phyloP scores from a whole-genome alignment of 2,329 filamentous ascomycete species.

The Ascochyta koolunga region DNA sequence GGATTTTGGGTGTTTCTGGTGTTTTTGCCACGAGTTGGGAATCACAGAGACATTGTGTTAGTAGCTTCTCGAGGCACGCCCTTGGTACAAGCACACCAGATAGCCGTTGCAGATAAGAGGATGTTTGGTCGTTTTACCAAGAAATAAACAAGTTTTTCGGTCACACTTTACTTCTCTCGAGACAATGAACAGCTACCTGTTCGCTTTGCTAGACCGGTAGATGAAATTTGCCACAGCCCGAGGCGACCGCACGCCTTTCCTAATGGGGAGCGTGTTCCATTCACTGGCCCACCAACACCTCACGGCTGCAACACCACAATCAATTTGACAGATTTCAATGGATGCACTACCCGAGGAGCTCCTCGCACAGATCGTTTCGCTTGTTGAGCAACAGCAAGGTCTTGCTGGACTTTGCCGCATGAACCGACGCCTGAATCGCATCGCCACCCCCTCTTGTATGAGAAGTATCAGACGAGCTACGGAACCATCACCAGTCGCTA shows the following conservation, averaged over 20 bases:
- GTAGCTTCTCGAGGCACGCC: too few relatives aligned
- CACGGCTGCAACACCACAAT: background rate
- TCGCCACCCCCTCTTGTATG: slow-evolving; percentile 11
- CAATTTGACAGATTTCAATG: background rate
- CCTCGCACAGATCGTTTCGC: slow-evolving; percentile 2
- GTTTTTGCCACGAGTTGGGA: too few relatives aligned
- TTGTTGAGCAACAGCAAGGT: slow-evolving; percentile 1
- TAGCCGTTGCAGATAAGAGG: too few relatives aligned
- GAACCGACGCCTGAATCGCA: slow-evolving; percentile 9
- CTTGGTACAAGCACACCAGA: too few relatives aligned
- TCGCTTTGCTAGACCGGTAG: too few relatives aligned
- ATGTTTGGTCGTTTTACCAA: too few relatives aligned
- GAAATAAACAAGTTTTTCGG: too few relatives aligned
- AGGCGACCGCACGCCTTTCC: background rate
- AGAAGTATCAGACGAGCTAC: slow-evolving; percentile 7
- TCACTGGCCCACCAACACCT: background rate
- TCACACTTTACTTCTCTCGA: too few relatives aligned
- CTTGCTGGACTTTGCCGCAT: slow-evolving; percentile 11
- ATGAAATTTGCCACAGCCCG: too few relatives aligned
- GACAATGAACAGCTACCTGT: too few relatives aligned
- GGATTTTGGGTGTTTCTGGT: too few relatives aligned
- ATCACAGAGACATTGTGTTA: too few relatives aligned
- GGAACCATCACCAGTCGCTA: slow-evolving; percentile 1
- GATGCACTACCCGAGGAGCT: slow-evolving; percentile 7
- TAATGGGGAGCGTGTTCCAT: background rate